A percentile compares a stretch with the other conserved stretches of the same genome.
Conservation (phyloP, 495 filamentous ascomycete species). For the Daldinia grandis region DNA sequence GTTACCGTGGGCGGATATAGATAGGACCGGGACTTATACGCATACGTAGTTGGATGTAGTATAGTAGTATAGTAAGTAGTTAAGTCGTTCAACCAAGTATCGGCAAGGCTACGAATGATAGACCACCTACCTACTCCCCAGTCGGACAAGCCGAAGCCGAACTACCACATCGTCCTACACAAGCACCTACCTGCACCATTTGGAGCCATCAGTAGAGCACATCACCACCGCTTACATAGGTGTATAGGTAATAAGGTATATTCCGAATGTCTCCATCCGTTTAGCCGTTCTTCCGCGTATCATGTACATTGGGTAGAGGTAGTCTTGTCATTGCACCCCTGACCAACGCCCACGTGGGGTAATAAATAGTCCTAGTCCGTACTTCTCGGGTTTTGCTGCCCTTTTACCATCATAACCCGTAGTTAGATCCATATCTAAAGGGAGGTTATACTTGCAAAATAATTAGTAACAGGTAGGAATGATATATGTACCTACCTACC, state of each 20-base stretch:
- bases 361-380: neutral
- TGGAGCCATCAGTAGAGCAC: slow-evolving; percentile 2
- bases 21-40: neutral
- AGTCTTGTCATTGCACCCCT: slow-evolving; percentile 10
- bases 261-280: neutral
- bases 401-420: neutral
- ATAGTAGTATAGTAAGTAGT: too few species aligned
- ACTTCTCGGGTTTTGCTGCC: slow-evolving; percentile 1
- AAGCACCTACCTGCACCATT: neutral
- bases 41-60: neutral
- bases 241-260: slow-evolving; percentile 33
- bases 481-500: too few species aligned
- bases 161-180: neutral
- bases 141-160: slow-evolving; percentile 2
- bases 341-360: slow-evolving; percentile 27
- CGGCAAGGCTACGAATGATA: slow-evolving; percentile 1
- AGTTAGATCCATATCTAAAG: neutral
- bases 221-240: neutral
- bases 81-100: neutral
- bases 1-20: neutral
- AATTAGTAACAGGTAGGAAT: neutral
- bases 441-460: neutral
- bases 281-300: neutral
- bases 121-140: neutral
- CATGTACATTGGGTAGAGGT: too few species aligned